Percentiles rank a stretch among this genome's conserved stretches.
These are phyloP conservation scores for Auricularia sp. DNA, from an alignment of 768 basidiomycete genomes.

Conservation along the genomic window DNA sequence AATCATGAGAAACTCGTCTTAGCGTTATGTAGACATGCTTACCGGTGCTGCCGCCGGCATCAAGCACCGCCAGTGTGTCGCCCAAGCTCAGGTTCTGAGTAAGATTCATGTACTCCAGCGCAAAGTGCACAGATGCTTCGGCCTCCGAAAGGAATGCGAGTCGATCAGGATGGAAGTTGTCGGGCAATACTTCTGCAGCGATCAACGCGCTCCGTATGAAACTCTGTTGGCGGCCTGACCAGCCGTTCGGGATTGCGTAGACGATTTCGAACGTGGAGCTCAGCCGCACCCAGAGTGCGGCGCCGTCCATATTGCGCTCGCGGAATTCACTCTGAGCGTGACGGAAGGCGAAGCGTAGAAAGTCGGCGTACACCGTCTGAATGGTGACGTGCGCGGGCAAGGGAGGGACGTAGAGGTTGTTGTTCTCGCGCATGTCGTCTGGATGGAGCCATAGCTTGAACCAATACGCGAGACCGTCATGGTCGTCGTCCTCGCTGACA, in stretches of 20 bases:
- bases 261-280: neutral
- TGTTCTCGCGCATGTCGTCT: neutral
- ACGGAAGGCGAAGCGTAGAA: slow-evolving; percentile 1
- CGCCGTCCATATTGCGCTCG: neutral
- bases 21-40: no score
- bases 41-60: neutral
- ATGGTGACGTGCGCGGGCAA: slow-evolving; percentile 1
- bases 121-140: slow-evolving; percentile 6
- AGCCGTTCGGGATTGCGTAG: slow-evolving; percentile 6
- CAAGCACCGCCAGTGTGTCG: neutral
- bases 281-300: neutral
- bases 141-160: slow-evolving; percentile 3
- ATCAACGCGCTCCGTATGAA: slow-evolving; percentile 3
- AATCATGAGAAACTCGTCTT: no score
- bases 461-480: neutral
- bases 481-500: neutral
- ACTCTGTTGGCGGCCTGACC: slow-evolving; percentile 3
- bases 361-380: slow-evolving; percentile 3
- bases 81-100: neutral
- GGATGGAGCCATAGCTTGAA: slow-evolving; percentile 1
- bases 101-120: neutral
- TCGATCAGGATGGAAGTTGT: neutral
- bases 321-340: neutral
- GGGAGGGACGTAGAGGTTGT: neutral
- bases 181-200: neutral